Evolutionary conservation across 441 rosid species (phyloP), one percentile per base, ranked within the genome.

Genomic region (Geranium incanum): DNA sequence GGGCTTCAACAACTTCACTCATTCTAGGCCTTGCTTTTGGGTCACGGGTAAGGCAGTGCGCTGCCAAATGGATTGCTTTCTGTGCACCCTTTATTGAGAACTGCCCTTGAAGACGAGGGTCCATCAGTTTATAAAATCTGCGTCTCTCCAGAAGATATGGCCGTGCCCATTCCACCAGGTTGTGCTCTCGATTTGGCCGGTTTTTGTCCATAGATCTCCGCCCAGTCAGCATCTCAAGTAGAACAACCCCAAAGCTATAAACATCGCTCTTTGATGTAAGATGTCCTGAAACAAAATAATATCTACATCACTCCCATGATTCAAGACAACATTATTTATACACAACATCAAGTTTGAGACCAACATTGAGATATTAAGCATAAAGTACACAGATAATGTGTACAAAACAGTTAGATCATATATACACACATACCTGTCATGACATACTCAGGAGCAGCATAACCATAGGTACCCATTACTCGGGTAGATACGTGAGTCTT

Each of bases 181-280:
- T 67, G 28, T 71, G 78, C 78, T 83, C 84, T 15, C 81, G 80
- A 16, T 73, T 81, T 45, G 85, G 80, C 68, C 80, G 69, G 55
- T 55, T 78, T 78, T 80, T 83, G 84, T 80, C 88, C 79, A 85
- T 78, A 69, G 86, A 83, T 78, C 84, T 75, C 71, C 78, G 70
- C 8, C 88, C 88, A 5, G 84, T 85, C 78, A 85, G 55, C 80
- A 85, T 73, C 71, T 83, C 86, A n/a, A 85, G 84, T 18, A 85
- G 71, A 57, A 83, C 88, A 33, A 85, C 86, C 62, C 86, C 88
- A 74, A 83, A 85, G 78, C 86, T 81, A 52, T 76, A 83, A 37
- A 85, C 85, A 70, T 81, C 88, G 36, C 88, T 83, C 68, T 81
- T 83, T 2, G 83, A 70, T 1, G 82, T 83, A 60, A 85, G 82